phyloP scores from a whole-genome alignment of 495 filamentous ascomycete species.

The Talaromyces ruber region DNA sequence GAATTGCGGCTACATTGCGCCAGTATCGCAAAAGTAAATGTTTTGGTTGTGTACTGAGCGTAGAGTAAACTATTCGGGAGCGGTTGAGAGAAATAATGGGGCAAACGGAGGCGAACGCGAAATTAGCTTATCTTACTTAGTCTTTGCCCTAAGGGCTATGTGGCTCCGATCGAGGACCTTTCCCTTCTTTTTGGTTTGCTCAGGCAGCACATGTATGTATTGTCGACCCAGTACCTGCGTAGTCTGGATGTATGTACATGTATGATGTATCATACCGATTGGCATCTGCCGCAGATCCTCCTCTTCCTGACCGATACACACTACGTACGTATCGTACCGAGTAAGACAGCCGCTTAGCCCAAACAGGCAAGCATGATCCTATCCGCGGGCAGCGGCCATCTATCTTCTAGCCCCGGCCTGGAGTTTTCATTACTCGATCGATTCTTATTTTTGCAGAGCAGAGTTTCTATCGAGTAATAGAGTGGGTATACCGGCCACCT shows the following conservation, averaged over 20 bases:
- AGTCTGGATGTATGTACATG: not conserved
- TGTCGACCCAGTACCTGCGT: too few species aligned
- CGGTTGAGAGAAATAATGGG: not conserved
- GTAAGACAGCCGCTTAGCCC: not conserved
- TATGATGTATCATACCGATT: too few species aligned
- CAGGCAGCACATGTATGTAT: too few species aligned
- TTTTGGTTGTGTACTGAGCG: too few species aligned
- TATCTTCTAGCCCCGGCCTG: not conserved
- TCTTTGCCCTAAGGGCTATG: not conserved
- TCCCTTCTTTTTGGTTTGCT: too few species aligned
- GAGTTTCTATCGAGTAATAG: conserved; percentile 7
- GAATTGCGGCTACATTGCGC: not conserved
- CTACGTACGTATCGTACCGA: not conserved
- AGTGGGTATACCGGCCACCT: not conserved
- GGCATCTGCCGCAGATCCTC: too few species aligned
- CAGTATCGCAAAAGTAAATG: not conserved
- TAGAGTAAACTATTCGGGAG: too few species aligned
- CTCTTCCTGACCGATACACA: too few species aligned
- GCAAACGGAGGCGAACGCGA: not conserved
- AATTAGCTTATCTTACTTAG: not conserved
- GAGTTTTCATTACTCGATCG: conserved; percentile 3
- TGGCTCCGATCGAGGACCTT: not conserved
- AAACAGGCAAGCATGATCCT: conserved; percentile 6
- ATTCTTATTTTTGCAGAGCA: not conserved
- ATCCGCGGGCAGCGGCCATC: not conserved